Percentiles rank a stretch among this genome's conserved stretches.
phyloP scores from a whole-genome alignment of 106 monocot species.

The Dendrobium chrysotoxum region DNA sequence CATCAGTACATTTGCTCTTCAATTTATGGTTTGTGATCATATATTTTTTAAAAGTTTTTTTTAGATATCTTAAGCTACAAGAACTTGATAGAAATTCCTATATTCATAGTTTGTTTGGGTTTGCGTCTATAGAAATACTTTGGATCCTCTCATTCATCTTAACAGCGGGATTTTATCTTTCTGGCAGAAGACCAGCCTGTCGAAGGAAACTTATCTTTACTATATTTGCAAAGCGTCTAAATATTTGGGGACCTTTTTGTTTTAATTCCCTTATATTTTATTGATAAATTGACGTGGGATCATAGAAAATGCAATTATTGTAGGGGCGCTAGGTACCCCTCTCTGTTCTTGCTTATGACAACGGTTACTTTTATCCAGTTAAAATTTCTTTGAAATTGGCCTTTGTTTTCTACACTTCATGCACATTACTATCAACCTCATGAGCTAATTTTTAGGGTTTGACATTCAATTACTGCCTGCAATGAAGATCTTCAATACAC shows the following conservation, averaged over 20 bases:
- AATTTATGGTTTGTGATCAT: neutral
- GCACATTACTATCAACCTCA: neutral
- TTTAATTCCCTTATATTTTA: neutral
- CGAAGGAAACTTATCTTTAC: neutral
- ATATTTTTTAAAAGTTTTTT: neutral
- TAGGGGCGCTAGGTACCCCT: neutral
- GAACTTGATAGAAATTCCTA: neutral
- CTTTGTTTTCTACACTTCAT: neutral
- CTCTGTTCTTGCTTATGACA: neutral
- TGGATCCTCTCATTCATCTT: neutral
- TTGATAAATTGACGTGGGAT: neutral
- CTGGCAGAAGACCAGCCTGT: neutral
- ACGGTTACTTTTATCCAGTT: neutral
- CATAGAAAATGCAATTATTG: neutral
- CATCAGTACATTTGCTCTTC: neutral
- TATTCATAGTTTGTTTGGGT: constrained; percentile 1
- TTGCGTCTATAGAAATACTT: neutral
- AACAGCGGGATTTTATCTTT: neutral
- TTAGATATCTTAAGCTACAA: neutral
- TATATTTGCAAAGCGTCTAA: neutral
- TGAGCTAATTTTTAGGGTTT: neutral
- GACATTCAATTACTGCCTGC: neutral
- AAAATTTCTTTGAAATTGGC: neutral
- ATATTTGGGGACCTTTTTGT: neutral
- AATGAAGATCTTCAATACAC: neutral